Evolutionary conservation across 495 filamentous ascomycete genomes (phyloP), one percentile per base, ranked within the genome.

Genomic region (Rusavskia elegans): DNA sequence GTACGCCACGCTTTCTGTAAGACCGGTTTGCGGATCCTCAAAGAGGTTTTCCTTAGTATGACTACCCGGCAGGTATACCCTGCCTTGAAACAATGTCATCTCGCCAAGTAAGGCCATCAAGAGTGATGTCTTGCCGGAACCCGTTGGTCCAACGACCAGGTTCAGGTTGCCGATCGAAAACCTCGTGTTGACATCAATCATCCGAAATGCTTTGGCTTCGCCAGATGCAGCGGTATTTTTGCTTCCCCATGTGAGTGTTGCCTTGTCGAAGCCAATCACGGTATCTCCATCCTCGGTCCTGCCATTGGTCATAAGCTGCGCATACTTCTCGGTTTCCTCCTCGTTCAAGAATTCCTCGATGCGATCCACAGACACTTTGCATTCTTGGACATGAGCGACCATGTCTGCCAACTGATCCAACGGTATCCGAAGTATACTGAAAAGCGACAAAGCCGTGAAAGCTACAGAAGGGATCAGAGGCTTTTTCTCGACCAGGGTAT

Each of bases 361-460:
- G 67, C 93, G 88, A 61, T 94, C 89, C 44, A 99, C 77, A 1
- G 93, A 97, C 30, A 99, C 93, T 69, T 93, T 92, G 10, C 89
- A 87, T 68, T 99, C 93, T 68, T 95, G 88, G 8, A 99, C 89
- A 63, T 95, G 94, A 36, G 93, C 94, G 61, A 99, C 80, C 93
- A 99, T 99, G 63, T 99, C 93, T 44, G 93, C 93, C 5, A 99
- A 74, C 62, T 97, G 93, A 66, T 99, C 93, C 49, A 99, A 68
- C 9, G 93, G 93, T 51, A 95, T 83, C 38, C 93, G 81, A 27
- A 99, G 82, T n/a, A 99, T 79, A 50, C 83, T 87, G 67, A 99
- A 99, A 57, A 99, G 81, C 0, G 93, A 97, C 38, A 99, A 77
- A 14, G 92, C 87, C 19, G 93, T 95, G 68, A 99, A 99, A 4